Percentiles rank a stretch among this genome's conserved stretches.
phyloP scores from a whole-genome alignment of 2,329 filamentous ascomycete species.

The Colletotrichum echinochloae region DNA sequence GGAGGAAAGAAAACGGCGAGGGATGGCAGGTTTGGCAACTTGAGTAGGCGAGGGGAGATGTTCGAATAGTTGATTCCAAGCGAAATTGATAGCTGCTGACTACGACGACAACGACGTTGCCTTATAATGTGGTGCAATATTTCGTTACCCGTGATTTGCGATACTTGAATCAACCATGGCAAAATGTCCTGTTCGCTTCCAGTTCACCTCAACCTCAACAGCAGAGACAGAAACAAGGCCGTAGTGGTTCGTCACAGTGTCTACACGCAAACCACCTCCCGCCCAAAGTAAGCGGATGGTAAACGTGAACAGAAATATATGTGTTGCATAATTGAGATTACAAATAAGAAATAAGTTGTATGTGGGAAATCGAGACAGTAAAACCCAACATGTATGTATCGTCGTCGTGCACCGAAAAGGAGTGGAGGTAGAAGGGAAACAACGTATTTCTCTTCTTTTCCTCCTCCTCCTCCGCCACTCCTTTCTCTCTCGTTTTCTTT shows the following conservation, averaged over 20 bases:
- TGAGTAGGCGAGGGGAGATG: no score
- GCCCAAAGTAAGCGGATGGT: no score
- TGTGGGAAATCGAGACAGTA: neutral
- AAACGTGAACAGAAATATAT: neutral
- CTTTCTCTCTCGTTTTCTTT: conserved; percentile 5
- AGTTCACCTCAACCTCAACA: neutral
- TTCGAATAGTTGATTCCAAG: neutral
- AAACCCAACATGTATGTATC: conserved; percentile 33
- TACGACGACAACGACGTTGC: neutral
- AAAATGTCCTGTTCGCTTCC: neutral
- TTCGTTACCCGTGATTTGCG: neutral
- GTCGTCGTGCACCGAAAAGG: conserved; percentile 29
- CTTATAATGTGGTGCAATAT: neutral
- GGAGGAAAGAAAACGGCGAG: neutral
- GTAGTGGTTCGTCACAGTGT: neutral
- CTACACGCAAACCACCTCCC: neutral
- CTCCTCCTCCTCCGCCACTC: neutral
- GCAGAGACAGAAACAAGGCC: neutral
- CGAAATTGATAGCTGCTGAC: neutral
- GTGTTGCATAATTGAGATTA: neutral
- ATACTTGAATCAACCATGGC: neutral
- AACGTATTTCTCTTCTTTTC: conserved; percentile 7
- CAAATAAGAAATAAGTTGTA: neutral
- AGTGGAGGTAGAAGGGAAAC: conserved; percentile 13
- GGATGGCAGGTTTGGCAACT: neutral